Evolutionary conservation across 345 rosid genomes (phyloP).

Genomic region (Lepidium didymum): DNA sequence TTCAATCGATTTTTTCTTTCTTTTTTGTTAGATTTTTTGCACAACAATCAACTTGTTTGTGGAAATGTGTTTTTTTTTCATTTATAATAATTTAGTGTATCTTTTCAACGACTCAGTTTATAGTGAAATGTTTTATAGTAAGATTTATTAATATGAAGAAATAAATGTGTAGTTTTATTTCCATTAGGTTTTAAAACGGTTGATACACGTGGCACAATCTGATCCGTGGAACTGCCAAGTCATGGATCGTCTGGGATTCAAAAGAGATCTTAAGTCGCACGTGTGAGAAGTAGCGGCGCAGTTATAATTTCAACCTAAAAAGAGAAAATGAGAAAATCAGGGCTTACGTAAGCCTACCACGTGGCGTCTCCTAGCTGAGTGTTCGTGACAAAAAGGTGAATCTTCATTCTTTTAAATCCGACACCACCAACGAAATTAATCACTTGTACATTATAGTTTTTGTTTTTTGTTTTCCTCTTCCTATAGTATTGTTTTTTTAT

Average conservation of each 20-base stretch:
- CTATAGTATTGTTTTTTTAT: neutral
- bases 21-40: neutral
- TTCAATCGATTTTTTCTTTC: neutral
- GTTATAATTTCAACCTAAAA: neutral
- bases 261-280: neutral
- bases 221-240: neutral
- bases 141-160: too few relatives aligned
- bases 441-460: neutral
- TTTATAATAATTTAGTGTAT: neutral
- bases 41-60: neutral
- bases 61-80: neutral
- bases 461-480: neutral
- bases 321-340: neutral
- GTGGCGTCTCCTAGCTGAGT: conserved; percentile 10
- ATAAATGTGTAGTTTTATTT: too few relatives aligned
- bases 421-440: neutral
- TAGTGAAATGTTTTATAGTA: too few relatives aligned
- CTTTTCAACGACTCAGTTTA: neutral
- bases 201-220: neutral
- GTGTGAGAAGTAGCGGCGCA: neutral
- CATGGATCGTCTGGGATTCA: neutral
- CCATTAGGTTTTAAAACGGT: too few relatives aligned
- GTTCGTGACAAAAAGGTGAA: neutral
- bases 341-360: conserved; percentile 1
- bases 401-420: neutral